Evolutionary conservation across 2,329 filamentous ascomycete genomes (phyloP).

Genomic region (Fusarium tuaranense): DNA sequence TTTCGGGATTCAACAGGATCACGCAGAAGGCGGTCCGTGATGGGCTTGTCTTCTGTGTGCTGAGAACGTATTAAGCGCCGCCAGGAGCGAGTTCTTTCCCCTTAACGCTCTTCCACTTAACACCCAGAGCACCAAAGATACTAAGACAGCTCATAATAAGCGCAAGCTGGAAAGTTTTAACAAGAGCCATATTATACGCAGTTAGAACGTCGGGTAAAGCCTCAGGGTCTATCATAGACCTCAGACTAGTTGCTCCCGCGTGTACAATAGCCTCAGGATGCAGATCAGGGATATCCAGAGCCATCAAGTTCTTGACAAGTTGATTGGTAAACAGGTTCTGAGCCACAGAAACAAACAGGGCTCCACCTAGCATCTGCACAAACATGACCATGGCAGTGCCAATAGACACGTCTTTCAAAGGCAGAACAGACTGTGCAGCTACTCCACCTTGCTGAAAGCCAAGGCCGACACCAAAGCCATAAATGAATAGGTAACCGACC

Average conservation of each 20-base stretch:
- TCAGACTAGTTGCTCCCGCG: slow-evolving; percentile 10
- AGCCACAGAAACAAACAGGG: slow-evolving; percentile 10
- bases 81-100: background rate
- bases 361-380: slow-evolving; percentile 10
- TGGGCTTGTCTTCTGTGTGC: no score
- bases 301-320: background rate
- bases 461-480: slow-evolving; percentile 8
- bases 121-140: slow-evolving; percentile 2
- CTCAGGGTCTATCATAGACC: slow-evolving; percentile 1
- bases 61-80: background rate
- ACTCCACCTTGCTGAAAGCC: slow-evolving; percentile 10
- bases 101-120: slow-evolving; percentile 36
- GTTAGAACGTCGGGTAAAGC: background rate
- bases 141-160: slow-evolving; percentile 8
- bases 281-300: background rate
- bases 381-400: slow-evolving; percentile 14
- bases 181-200: background rate
- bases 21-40: no score
- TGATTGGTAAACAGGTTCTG: slow-evolving; percentile 14
- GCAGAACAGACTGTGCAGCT: slow-evolving; percentile 9
- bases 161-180: background rate
- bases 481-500: slow-evolving; percentile 9
- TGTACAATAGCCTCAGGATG: slow-evolving; percentile 10
- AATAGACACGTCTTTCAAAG: background rate
- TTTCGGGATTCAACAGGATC: no score